These are phyloP conservation scores for Monosporascus sp. DNA, from an alignment of 2,329 filamentous ascomycete genomes.

Conservation along the genomic window DNA sequence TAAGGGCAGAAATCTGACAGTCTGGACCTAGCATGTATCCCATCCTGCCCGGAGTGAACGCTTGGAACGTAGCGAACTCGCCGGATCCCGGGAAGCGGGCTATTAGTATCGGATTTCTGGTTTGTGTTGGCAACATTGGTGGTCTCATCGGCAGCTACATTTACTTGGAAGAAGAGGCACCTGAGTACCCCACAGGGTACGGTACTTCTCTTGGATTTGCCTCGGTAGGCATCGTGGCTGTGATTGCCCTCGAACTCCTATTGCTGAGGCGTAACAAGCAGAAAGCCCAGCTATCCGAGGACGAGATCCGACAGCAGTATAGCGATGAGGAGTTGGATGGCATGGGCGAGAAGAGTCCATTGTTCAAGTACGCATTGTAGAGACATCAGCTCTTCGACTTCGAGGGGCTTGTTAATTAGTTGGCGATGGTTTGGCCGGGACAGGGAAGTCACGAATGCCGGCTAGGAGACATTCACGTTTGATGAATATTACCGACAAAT, in stretches of 20 bases:
- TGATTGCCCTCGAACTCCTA: constrained; percentile 4
- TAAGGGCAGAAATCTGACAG: neutral
- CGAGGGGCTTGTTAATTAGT: too few species aligned
- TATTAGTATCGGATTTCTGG: constrained; percentile 35
- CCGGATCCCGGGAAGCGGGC: constrained; percentile 34
- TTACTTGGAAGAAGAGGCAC: constrained; percentile 25
- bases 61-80: constrained; percentile 37
- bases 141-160: constrained; percentile 32
- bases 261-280: constrained; percentile 17
- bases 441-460: too few species aligned
- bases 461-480: too few species aligned
- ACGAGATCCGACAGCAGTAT: constrained; percentile 23
- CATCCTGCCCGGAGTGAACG: constrained; percentile 34
- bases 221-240: constrained; percentile 9
- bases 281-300: constrained; percentile 17
- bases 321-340: constrained; percentile 23
- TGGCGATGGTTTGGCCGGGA: too few species aligned
- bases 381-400: too few species aligned
- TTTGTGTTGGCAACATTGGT: constrained; percentile 35
- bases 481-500: too few species aligned
- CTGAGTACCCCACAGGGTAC: constrained; percentile 29
- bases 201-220: constrained; percentile 26
- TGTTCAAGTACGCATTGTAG: constrained; percentile 25
- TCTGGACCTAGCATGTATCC: constrained; percentile 33
- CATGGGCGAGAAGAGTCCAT: constrained; percentile 27